Base-by-base conservation (phyloP, 2,329 filamentous ascomycete genomes). In the Lecanicillium sp. region DNA sequence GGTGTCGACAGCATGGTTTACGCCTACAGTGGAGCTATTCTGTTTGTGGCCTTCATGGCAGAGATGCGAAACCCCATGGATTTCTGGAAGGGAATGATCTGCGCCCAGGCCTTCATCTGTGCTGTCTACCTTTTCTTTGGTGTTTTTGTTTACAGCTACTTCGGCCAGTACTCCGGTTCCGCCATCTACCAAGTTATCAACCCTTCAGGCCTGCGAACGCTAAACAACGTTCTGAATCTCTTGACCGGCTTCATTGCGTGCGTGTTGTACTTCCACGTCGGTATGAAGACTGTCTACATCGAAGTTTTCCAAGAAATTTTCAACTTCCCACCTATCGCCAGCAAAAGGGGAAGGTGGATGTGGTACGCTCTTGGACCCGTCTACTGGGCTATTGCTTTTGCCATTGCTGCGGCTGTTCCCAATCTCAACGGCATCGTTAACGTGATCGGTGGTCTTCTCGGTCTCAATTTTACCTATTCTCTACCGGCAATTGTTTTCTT, bases 381-480 rank as follows among this genome's bases (percentile, higher is more conserved):
- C 4, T 79, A 77, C 57, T 79, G 74, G 74, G 53, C 52, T 11
- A 36, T 74, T 5, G 75, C 74, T 2, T 79, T 77, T 46, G 49
- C 74, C 15, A 51, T 79, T 33, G 69, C 64, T 2, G 68, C 69
- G 4, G 66, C 69, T 1, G 66, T 79, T 11, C 74, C 74, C 20
- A 62, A 74, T 41, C 64, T 74, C 40, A 60, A 58, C 10, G 62
- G 61, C 39, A 54, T 72, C 34, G 59, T 62, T n/a, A 61, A 62
- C 5, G 56, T 79, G 17, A 65, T 77, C 13, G 68, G 66, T 5
- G 72, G 72, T 5, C 50, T 74, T 2, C 73, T 69, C 49, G 71
- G 74, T 39, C 49, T 78, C 37, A 69, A 73, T 45, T 78, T 79
- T 54, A 72, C 67, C 6, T 79, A 79, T 55, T 74, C 71, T 4